phyloP scores from a whole-genome alignment of 2,329 filamentous ascomycete species.

The Venturia nashicola region DNA sequence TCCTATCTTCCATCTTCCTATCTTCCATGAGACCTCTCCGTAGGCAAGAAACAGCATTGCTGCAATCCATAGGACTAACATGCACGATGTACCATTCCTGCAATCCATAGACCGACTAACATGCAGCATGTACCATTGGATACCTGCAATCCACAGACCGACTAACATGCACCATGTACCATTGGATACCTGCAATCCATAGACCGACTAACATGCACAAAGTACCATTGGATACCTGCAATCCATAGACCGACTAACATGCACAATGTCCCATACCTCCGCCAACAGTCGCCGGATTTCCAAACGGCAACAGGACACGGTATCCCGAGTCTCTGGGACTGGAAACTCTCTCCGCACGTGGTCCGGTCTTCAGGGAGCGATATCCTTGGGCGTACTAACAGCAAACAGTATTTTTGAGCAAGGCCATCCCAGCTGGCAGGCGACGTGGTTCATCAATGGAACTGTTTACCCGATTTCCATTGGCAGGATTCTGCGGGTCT shows the following conservation, averaged over 20 bases:
- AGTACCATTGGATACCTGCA: not conserved
- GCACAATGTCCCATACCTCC: not conserved
- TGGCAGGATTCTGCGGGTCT: no score
- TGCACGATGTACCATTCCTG: not conserved
- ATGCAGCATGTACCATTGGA: no score
- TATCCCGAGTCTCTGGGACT: not conserved
- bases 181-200: not conserved
- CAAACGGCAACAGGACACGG: not conserved
- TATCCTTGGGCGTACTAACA: no score
- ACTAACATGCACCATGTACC: no score
- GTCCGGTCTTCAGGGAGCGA: not conserved
- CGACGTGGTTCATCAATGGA: not conserved
- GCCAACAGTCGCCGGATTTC: not conserved
- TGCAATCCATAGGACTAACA: not conserved
- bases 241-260: not conserved
- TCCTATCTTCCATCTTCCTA: not conserved
- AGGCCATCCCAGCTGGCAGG: not conserved
- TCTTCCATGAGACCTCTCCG: not conserved
- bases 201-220: no score
- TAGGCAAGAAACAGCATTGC: not conserved
- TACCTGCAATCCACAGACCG: not conserved
- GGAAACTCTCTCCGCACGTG: not conserved
- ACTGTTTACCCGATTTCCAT: no score
- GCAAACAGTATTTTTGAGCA: not conserved
- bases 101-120: no score